A percentile compares a stretch with the other conserved stretches of the same genome.
Conservation (phyloP, 225 moss, liverwort and hornwort species). For the Antitrichia curtipendula region DNA sequence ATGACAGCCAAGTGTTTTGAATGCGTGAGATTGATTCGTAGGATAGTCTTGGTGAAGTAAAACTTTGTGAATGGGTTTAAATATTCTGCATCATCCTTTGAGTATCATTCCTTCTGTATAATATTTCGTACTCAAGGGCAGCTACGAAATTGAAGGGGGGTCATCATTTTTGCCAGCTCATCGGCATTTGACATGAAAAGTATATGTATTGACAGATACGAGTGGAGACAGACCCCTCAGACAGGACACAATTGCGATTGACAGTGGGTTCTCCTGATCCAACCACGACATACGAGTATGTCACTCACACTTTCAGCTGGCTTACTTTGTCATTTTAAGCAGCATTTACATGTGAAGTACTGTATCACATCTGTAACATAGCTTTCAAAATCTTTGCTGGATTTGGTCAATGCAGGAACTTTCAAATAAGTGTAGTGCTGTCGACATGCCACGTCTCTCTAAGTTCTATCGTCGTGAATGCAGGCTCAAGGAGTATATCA, state of each 20-base stretch:
- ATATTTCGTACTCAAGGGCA: neutral
- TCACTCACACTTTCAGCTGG: neutral
- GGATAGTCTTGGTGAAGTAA: neutral
- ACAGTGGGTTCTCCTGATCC: slow-evolving; percentile 83
- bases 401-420: neutral
- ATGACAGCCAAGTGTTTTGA: neutral
- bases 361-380: neutral
- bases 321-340: neutral
- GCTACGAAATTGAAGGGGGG: neutral
- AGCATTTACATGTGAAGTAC: neutral
- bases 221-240: slow-evolving; percentile 93
- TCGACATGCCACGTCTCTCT: neutral
- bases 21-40: neutral
- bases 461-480: neutral
- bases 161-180: neutral
- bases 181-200: neutral
- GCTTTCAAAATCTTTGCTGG: neutral
- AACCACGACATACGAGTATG: slow-evolving; percentile 77
- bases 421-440: neutral
- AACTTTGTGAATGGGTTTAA: neutral
- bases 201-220: slow-evolving; percentile 50
- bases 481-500: slow-evolving; percentile 92
- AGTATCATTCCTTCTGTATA: neutral
- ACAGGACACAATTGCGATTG: slow-evolving; percentile 88
- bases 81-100: neutral